These are phyloP conservation scores for Astrothelium macrocarpum DNA, from an alignment of 495 filamentous ascomycete genomes.

Conservation along the genomic window DNA sequence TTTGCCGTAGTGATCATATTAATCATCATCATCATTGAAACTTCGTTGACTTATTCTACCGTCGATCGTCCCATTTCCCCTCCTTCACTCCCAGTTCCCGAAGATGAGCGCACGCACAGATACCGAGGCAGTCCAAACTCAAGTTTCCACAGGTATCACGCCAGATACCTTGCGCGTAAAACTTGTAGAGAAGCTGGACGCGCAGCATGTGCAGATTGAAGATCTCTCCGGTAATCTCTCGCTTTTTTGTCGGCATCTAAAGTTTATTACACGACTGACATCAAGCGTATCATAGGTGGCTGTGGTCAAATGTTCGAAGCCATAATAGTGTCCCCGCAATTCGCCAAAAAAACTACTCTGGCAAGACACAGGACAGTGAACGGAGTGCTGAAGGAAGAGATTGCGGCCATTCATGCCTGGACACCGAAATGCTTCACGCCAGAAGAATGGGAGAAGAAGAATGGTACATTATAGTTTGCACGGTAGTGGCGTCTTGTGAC, in stretches of 20 bases:
- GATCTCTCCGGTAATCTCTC: constrained; percentile 75
- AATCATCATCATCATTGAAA: too few species aligned
- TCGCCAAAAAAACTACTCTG: constrained; percentile 77
- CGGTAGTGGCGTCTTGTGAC: too few species aligned
- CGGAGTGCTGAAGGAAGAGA: constrained; percentile 77
- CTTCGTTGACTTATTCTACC: neutral
- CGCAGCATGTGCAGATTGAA: constrained; percentile 79
- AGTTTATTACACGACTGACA: neutral
- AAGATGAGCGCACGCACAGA: constrained; percentile 28
- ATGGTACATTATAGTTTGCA: too few species aligned
- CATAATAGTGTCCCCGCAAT: constrained; percentile 79
- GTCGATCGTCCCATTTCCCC: neutral
- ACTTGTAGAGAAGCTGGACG: constrained; percentile 62
- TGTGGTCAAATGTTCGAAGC: constrained; percentile 94
- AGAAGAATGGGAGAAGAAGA: constrained; percentile 78
- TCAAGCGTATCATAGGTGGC: constrained; percentile 56
- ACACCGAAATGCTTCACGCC: constrained; percentile 93
- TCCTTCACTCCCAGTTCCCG: neutral
- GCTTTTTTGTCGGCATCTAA: constrained; percentile 7
- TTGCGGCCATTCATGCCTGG: constrained; percentile 96
- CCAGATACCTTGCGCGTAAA: constrained; percentile 56
- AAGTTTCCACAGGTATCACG: constrained; percentile 52
- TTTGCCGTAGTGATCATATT: neutral
- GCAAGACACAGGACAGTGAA: constrained; percentile 87
- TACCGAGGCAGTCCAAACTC: constrained; percentile 38